Conservation (phyloP, 2,329 filamentous ascomycete genomes). For the Cylindrodendrum hubeiense region DNA sequence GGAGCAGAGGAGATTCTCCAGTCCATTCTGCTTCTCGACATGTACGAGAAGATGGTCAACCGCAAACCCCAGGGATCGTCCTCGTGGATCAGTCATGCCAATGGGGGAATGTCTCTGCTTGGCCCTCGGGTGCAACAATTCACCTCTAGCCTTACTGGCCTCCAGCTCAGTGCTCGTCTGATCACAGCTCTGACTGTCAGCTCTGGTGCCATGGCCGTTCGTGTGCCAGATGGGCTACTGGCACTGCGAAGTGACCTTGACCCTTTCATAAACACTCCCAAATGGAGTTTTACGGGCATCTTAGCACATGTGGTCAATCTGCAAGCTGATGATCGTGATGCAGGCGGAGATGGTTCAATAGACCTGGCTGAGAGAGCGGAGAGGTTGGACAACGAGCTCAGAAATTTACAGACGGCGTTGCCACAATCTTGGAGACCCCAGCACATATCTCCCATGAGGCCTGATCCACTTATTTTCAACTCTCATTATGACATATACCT, state of each 20-base stretch:
- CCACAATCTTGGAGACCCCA: not conserved
- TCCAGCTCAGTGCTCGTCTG: not conserved
- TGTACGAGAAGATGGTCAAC: slow-evolving; percentile 44
- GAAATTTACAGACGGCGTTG: not conserved
- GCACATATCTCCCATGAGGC: not conserved
- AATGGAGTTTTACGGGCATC: slow-evolving; percentile 4
- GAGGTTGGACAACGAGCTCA: not conserved
- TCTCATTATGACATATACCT: not conserved
- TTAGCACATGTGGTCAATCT: not conserved
- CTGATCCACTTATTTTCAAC: not conserved
- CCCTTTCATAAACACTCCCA: not conserved
- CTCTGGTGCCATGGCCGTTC: not conserved
- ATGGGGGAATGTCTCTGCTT: slow-evolving; percentile 37
- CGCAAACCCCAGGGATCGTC: slow-evolving; percentile 14
- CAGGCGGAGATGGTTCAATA: not conserved
- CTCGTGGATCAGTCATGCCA: slow-evolving; percentile 38
- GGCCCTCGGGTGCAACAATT: slow-evolving; percentile 15
- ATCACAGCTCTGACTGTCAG: slow-evolving; percentile 3
- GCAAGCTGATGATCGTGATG: not conserved
- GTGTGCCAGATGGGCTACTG: not conserved
- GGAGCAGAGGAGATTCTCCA: slow-evolving; percentile 35
- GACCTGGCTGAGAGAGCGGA: not conserved
- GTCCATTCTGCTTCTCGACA: slow-evolving; percentile 42
- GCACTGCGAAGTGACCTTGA: not conserved
- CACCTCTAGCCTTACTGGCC: not conserved